Evolutionary conservation across 169 alveolate species (phyloP).

Genomic region (Toxoplasma gondii): DNA sequence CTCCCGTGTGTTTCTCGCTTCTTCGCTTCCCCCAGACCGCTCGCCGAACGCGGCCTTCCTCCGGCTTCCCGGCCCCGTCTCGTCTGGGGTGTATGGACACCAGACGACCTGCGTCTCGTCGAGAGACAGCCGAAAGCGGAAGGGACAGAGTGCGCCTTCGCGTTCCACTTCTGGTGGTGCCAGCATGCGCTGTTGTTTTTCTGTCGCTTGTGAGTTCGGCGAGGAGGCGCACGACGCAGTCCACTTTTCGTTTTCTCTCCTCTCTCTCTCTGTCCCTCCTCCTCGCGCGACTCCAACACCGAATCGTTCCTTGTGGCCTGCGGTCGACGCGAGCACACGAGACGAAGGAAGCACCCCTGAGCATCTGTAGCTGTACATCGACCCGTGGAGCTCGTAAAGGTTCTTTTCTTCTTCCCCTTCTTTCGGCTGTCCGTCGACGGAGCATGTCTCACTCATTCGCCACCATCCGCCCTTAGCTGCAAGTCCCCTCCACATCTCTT

Average conservation of each 20-base stretch:
- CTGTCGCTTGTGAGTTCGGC: no score
- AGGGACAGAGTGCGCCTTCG: not conserved
- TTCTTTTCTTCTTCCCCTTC: not conserved
- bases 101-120: not conserved
- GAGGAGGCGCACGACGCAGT: no score
- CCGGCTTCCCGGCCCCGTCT: not conserved
- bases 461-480: not conserved
- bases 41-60: not conserved
- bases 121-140: not conserved
- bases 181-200: not conserved
- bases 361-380: slow-evolving; percentile 22
- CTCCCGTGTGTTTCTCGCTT: not conserved
- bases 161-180: not conserved
- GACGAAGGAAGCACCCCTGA: not conserved
- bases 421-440: not conserved
- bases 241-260: not conserved
- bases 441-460: not conserved
- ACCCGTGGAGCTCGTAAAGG: not conserved
- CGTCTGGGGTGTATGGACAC: not conserved
- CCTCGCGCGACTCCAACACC: not conserved
- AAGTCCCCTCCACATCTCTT: not conserved
- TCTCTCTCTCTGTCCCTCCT: not conserved
- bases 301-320: not conserved
- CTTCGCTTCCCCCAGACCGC: not conserved
- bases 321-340: no score